A percentile compares a stretch with the other conserved stretches of the same genome.
These are phyloP conservation scores for Gloeopeniophorella convolvens DNA, from an alignment of 768 basidiomycete species.

Conservation along the genomic window DNA sequence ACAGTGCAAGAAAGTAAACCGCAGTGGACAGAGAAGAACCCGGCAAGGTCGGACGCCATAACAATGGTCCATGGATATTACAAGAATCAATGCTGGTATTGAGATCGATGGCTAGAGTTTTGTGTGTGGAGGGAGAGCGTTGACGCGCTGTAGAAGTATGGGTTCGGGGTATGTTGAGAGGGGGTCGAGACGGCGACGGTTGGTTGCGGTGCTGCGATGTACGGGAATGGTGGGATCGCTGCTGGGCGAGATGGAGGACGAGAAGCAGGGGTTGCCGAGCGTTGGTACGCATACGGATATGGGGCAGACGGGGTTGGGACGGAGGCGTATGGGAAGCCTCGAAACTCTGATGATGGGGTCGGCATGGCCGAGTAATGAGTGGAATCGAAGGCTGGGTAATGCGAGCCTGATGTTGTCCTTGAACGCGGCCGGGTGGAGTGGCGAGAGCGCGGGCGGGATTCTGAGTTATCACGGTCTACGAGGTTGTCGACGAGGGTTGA, in stretches of 20 bases:
- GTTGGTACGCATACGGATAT: background rate
- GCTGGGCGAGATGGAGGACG: background rate
- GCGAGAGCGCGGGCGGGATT: slow-evolving; percentile 5
- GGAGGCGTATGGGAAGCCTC: slow-evolving; percentile 12
- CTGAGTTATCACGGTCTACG: background rate
- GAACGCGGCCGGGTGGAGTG: slow-evolving; percentile 1
- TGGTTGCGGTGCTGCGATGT: slow-evolving; percentile 3
- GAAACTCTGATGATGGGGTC: slow-evolving; percentile 1
- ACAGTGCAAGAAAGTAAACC: slow-evolving; percentile 3
- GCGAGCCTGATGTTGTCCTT: background rate
- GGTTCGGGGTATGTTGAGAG: background rate
- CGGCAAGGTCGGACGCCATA: too few species aligned
- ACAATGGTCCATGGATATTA: background rate
- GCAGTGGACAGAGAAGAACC: too few species aligned
- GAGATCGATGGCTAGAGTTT: background rate
- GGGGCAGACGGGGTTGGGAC: background rate
- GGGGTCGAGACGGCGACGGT: slow-evolving; percentile 7
- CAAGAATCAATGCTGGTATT: background rate
- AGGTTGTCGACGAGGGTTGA: background rate
- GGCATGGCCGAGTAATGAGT: background rate
- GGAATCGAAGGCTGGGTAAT: background rate
- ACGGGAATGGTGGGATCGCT: background rate
- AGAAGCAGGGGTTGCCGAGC: background rate
- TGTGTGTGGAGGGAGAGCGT: slow-evolving; percentile 3
- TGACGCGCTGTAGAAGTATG: background rate